These are phyloP conservation scores for Xerocomus brunneocitrinus DNA, from an alignment of 768 basidiomycete species.

Conservation along the genomic window DNA sequence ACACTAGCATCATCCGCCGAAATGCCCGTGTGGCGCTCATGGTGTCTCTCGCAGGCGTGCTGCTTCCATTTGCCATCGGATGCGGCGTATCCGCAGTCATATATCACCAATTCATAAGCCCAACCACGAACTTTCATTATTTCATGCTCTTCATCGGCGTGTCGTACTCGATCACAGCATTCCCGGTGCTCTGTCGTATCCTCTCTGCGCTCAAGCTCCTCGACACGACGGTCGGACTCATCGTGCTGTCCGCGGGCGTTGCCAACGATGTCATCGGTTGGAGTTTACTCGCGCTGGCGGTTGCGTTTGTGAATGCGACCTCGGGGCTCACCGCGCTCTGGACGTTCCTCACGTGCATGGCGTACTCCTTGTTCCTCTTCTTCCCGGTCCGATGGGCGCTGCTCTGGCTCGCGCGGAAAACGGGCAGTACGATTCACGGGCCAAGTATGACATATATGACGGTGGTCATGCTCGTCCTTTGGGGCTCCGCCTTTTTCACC, in stretches of 20 bases:
- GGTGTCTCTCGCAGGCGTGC: slow-evolving; percentile 78
- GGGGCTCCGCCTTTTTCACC: slow-evolving; percentile 88
- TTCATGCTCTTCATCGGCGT: slow-evolving; percentile 96
- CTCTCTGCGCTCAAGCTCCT: slow-evolving; percentile 86
- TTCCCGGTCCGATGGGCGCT: slow-evolving; percentile 61
- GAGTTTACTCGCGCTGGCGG: slow-evolving; percentile 83
- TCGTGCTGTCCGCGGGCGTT: slow-evolving; percentile 90
- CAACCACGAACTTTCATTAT: slow-evolving; percentile 62
- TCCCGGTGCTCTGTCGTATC: slow-evolving; percentile 87
- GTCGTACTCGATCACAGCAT: slow-evolving; percentile 84
- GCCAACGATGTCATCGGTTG: slow-evolving; percentile 88
- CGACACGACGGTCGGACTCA: slow-evolving; percentile 88
- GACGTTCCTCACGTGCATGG: slow-evolving; percentile 76
- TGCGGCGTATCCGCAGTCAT: slow-evolving; percentile 68
- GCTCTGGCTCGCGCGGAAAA: slow-evolving; percentile 66
- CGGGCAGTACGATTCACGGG: slow-evolving; percentile 76
- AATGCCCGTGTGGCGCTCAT: slow-evolving; percentile 62
- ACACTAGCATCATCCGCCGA: slow-evolving; percentile 69
- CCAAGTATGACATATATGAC: slow-evolving; percentile 92
- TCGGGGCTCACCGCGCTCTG: slow-evolving; percentile 81
- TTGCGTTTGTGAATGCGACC: slow-evolving; percentile 87
- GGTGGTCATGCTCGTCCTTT: slow-evolving; percentile 69
- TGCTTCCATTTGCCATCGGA: slow-evolving; percentile 84
- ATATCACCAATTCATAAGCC: slow-evolving; percentile 68
- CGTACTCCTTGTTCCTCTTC: slow-evolving; percentile 73